Evolutionary conservation across 2,329 filamentous ascomycete species (phyloP), one percentile per base, ranked within the genome.

Genomic region (Byssothecium circinans): DNA sequence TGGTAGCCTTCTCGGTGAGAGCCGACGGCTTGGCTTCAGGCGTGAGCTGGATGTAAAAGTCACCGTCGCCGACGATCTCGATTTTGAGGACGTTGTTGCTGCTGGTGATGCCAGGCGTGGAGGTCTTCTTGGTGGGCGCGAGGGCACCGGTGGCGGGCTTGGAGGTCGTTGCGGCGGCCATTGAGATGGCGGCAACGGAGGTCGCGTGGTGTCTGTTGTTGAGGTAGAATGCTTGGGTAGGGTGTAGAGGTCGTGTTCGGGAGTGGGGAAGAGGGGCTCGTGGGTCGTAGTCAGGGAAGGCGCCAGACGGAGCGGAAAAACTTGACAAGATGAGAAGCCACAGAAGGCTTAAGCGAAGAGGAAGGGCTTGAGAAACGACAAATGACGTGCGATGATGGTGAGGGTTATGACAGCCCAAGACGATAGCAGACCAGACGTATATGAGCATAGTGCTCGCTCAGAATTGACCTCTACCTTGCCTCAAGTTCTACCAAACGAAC

Each of bases 11-110:
- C 37, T 53, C 45, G 11, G 19, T 10, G 36, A 46, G 50, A 6
- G 40, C 36, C 14, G 47, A 41, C 37, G 47, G 44, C 37, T 45
- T 47, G 29, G 39, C 27, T 32, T 47, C 27, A n/a, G 50, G 53
- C 3, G 45, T 47, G 18, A 56, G 45, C 20, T 52, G 53, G 15
- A 56, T 48, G 38, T 47, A 18, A 30, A 56, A 54, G 33, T 56
- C 53, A 30, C 50, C 40, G 27, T 46, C 35, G 12, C 18, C 25
- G 14, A 34, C 51, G 34, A 56, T 45, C 5, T 27, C 22, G 25
- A 52, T 46, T 42, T 46, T 36, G n/a, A 42, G 49, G n/a, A 36
- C 20, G 20, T 39, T 39, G 36, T 32, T 8, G 29, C 29, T 32
- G 29, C 29, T 32, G 14, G 29, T 32, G 29, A 32, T 4, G 12